A percentile compares a stretch with the other conserved stretches of the same genome.
These are phyloP conservation scores for Puccinia coronata DNA, from an alignment of 1,284 basidiomycete species.

Conservation along the genomic window DNA sequence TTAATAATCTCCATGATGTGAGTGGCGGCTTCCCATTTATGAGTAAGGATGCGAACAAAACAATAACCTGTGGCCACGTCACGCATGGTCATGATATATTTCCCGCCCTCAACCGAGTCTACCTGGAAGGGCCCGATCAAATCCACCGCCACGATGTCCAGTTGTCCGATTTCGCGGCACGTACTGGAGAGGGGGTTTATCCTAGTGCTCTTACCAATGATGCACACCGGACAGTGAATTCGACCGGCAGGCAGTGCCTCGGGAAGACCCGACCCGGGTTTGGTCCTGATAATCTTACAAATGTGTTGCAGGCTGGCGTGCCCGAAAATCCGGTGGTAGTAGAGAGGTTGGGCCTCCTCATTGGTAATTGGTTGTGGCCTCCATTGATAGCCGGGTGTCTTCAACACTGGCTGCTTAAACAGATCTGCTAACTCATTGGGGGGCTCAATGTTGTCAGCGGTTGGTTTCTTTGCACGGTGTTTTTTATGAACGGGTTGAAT, in stretches of 20 bases:
- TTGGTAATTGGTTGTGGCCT: background rate
- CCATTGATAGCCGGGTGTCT: background rate
- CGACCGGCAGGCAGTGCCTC: background rate
- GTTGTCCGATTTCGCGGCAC: background rate
- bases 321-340: background rate
- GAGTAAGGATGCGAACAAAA: background rate
- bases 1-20: no score
- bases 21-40: background rate
- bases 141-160: background rate
- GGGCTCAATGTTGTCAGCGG: no score
- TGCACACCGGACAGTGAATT: slow-evolving; percentile 1
- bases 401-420: no score
- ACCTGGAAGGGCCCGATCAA: slow-evolving; percentile 13
- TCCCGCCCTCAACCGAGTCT: background rate
- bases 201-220: background rate
- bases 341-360: background rate
- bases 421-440: no score
- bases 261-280: background rate
- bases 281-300: background rate
- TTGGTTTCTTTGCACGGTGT: no score
- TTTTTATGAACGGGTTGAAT: no score
- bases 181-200: background rate
- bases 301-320: background rate
- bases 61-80: background rate
- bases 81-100: background rate